phyloP scores from a whole-genome alignment of 495 filamentous ascomycete genomes.

The Talaromyces stipitatus region DNA sequence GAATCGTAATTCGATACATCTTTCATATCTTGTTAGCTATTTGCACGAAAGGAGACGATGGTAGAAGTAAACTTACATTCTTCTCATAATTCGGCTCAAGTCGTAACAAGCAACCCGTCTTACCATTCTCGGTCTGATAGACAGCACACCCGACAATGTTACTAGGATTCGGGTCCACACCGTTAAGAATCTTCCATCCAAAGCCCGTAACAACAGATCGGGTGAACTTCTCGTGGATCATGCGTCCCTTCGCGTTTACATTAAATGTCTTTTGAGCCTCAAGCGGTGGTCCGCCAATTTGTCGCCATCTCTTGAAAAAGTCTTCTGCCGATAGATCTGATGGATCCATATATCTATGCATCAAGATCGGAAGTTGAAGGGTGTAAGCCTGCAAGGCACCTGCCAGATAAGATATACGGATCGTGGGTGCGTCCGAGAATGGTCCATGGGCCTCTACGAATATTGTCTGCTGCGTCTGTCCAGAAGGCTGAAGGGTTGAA shows the following conservation, averaged over 20 bases:
- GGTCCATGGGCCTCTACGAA: slow-evolving; percentile 82
- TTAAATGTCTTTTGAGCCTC: slow-evolving; percentile 86
- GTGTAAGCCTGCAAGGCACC: slow-evolving; percentile 91
- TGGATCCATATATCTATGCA: slow-evolving; percentile 94
- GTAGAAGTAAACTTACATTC: slow-evolving; percentile 49
- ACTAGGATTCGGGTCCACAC: slow-evolving; percentile 81
- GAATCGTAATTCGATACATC: slow-evolving; percentile 93
- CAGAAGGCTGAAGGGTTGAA: slow-evolving; percentile 62
- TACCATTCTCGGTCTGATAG: slow-evolving; percentile 75
- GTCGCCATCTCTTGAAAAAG: slow-evolving; percentile 98
- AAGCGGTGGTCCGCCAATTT: slow-evolving; percentile 82
- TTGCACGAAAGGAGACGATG: background rate
- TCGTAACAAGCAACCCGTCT: slow-evolving; percentile 87
- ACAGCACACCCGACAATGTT: slow-evolving; percentile 95
- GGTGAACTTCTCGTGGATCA: slow-evolving; percentile 49
- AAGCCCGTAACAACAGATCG: slow-evolving; percentile 66
- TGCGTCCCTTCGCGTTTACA: slow-evolving; percentile 38
- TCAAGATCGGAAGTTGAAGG: slow-evolving; percentile 77
- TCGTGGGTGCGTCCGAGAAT: slow-evolving; percentile 80
- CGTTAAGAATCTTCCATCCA: slow-evolving; percentile 76
- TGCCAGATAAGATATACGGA: slow-evolving; percentile 88
- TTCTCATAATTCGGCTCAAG: slow-evolving; percentile 91
- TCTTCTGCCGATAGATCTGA: slow-evolving; percentile 78
- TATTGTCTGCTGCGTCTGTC: slow-evolving; percentile 86
- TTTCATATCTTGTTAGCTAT: slow-evolving; percentile 24